Conservation (phyloP, 1,284 basidiomycete species). For the Austroboletus rostrupii region DNA sequence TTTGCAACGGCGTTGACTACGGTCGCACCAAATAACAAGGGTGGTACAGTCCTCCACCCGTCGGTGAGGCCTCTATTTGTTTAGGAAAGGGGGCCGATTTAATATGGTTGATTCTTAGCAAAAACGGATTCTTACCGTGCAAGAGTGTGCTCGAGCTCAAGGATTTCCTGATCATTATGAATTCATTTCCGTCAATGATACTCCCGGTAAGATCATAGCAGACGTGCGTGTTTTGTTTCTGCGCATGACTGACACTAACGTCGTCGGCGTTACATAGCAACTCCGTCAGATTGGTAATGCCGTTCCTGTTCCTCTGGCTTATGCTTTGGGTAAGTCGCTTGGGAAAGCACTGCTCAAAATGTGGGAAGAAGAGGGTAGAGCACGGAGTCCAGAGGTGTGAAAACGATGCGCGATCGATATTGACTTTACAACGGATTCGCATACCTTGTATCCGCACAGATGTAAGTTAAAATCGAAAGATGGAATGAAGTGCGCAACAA, state of each 20-base stretch:
- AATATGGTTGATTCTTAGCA: conserved; percentile 39
- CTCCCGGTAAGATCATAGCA: conserved; percentile 32
- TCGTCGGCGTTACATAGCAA: conserved; percentile 42
- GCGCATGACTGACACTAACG: not conserved
- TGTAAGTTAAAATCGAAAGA: not conserved
- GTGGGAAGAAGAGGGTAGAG: conserved; percentile 41
- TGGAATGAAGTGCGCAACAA: not conserved
- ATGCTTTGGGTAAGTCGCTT: conserved; percentile 57
- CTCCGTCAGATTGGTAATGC: conserved; percentile 70
- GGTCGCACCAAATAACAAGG: conserved; percentile 47
- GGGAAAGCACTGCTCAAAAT: conserved; percentile 44
- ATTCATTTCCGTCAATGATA: conserved; percentile 47
- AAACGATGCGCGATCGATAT: not conserved
- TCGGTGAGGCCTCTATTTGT: conserved; percentile 36
- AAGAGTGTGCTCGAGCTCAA: conserved; percentile 66
- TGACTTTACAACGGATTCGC: not conserved
- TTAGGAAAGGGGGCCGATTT: not conserved
- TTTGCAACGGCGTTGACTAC: conserved; percentile 61
- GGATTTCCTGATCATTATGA: conserved; percentile 66
- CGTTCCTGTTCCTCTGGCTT: conserved; percentile 62
- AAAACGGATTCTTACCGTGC: conserved; percentile 59
- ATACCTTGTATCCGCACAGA: not conserved
- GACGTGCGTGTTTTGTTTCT: conserved; percentile 43
- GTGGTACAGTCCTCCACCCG: conserved; percentile 55
- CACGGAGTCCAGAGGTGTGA: conserved; percentile 44